Evolutionary conservation across 345 rosid species (phyloP).

Genomic region (Capsella bursapastoris): DNA sequence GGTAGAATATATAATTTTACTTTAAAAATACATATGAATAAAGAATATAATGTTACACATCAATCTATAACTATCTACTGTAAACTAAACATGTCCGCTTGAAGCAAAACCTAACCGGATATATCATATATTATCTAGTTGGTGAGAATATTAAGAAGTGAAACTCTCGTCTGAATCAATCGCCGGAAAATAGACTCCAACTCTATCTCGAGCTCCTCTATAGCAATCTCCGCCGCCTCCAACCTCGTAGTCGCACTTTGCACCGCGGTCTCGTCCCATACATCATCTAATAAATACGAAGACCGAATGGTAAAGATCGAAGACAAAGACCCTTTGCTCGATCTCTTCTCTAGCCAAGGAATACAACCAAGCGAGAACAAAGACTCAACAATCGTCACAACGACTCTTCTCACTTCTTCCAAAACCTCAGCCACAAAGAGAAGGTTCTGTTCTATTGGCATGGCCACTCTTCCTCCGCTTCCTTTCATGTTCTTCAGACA

Average conservation of each 20-base stretch:
- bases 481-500: conserved; percentile 55
- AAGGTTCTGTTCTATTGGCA: conserved; percentile 42
- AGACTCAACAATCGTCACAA: conserved; percentile 63
- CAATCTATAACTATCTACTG: background rate
- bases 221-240: conserved; percentile 73
- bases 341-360: conserved; percentile 70
- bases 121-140: conserved; percentile 36
- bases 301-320: conserved; percentile 50
- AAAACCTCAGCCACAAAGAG: conserved; percentile 56
- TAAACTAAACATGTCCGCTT: background rate
- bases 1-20: background rate
- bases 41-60: conserved; percentile 4
- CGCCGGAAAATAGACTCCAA: conserved; percentile 68
- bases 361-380: conserved; percentile 61
- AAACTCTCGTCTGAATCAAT: conserved; percentile 80
- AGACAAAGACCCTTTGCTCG: conserved; percentile 49
- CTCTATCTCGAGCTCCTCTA: conserved; percentile 70
- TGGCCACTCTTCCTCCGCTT: conserved; percentile 35
- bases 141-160: conserved; percentile 75
- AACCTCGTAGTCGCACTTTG: conserved; percentile 67
- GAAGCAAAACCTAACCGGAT: conserved; percentile 1
- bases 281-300: conserved; percentile 42
- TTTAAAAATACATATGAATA: background rate
- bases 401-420: conserved; percentile 62
- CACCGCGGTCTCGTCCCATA: conserved; percentile 59